Base-by-base conservation (phyloP, 2,329 filamentous ascomycete genomes). In the Pyrenophora tritici-repentis region DNA sequence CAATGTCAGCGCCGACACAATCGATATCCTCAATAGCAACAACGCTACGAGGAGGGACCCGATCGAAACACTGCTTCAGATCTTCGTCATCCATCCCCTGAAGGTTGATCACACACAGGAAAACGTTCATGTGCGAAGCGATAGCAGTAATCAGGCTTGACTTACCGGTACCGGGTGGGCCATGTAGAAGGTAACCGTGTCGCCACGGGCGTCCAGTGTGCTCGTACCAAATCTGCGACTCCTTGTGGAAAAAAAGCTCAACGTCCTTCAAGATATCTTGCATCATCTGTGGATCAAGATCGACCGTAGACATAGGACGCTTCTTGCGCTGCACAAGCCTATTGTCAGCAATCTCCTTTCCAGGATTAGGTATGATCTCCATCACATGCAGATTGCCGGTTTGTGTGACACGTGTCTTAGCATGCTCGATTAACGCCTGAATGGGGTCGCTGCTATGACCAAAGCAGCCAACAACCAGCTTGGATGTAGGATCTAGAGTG, bases 121-220 rank as follows among this genome's bases (percentile, higher is more conserved):
- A 35, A 10, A 43, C 16, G 10, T 51, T 29, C 13, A 43, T 32
- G 56, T 38, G 73, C 65, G 52, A 78, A 73, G 75, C 75, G 6
- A 78, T 58, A 0, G 75, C 74, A 12, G 35, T 18, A 7, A 46
- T 40, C 9, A 59, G 34, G 5, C 47, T 53, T 5, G 83, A 87
- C 53, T 75, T 76, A 2, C 72, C 66, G 3, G 68, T 74, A 31
- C 73, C 67, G 6, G 71, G 72, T 6, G 63, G 68, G 2, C 73
- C 66, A 46, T 71, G 51, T 7, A 76, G 58, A 37, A 75, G 59
- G 44, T 72, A 74, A 2, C 71, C 68, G 37, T 59, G 57, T 8
- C 55, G 50, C 40, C 61, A 62, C 2, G 57, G 61, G n/a, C 34
- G 44, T 4, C 58, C 59, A 10, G 31, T 45, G 2, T 14, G 31